A percentile compares a stretch with the other conserved stretches of the same genome.
Evolutionary conservation across 306 rosid species (phyloP).

Genomic region (Fagus sylvatica): DNA sequence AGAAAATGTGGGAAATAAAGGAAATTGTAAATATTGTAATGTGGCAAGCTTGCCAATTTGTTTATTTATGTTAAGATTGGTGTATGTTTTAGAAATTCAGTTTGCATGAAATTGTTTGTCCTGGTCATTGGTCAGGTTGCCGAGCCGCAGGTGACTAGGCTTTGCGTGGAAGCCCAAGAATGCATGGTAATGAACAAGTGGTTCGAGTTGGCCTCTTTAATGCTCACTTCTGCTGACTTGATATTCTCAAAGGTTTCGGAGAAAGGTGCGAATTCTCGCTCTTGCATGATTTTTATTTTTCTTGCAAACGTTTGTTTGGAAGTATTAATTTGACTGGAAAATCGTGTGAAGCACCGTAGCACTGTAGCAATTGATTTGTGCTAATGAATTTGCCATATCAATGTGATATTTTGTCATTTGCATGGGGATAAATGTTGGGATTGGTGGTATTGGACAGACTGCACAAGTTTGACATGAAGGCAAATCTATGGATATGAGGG

Average conservation of each 20-base stretch:
- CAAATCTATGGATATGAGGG: not conserved
- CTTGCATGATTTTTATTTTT: not conserved
- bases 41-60: not conserved
- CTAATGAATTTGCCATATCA: not conserved
- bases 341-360: not conserved
- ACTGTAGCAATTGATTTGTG: not conserved
- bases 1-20: not conserved
- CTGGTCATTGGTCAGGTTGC: constrained; percentile 59
- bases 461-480: not conserved
- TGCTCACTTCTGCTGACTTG: constrained; percentile 89
- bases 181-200: constrained; percentile 68
- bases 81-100: constrained; percentile 1
- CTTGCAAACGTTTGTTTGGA: not conserved
- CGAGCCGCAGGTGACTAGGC: constrained; percentile 75
- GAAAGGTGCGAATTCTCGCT: constrained; percentile 55
- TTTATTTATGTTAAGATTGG: not conserved
- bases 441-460: not conserved
- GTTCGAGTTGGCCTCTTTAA: constrained; percentile 78
- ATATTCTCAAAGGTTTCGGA: constrained; percentile 87
- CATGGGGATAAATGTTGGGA: not conserved
- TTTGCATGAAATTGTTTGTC: constrained; percentile 1
- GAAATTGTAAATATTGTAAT: not conserved
- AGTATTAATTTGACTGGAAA: not conserved
- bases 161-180: constrained; percentile 75
- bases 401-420: not conserved